Evolutionary conservation across 306 rosid genomes (phyloP).

Genomic region (Cajanus cajan): DNA sequence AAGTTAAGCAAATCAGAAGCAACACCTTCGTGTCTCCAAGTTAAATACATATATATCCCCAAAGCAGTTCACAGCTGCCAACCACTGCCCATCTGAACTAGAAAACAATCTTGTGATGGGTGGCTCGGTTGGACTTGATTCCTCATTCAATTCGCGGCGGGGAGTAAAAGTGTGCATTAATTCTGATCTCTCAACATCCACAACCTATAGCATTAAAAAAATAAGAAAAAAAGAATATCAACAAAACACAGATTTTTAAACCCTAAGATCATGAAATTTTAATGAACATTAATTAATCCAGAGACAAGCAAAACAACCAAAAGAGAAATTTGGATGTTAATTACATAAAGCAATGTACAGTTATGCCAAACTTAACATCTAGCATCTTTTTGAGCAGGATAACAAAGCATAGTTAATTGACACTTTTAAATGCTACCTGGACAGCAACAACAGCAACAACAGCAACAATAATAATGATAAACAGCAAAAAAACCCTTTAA

Average conservation of each 20-base stretch:
- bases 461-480: no score
- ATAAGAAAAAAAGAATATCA: neutral
- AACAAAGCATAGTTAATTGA: neutral
- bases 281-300: neutral
- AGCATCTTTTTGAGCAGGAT: neutral
- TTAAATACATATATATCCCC: conserved; percentile 91
- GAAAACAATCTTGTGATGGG: conserved; percentile 90
- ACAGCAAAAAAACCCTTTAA: neutral
- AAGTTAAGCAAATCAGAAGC: neutral
- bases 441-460: neutral
- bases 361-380: neutral
- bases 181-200: conserved; percentile 52
- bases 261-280: neutral
- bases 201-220: conserved; percentile 56
- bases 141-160: conserved; percentile 52
- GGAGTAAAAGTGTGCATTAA: conserved; percentile 77
- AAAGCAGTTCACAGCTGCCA: conserved; percentile 96
- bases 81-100: conserved; percentile 95
- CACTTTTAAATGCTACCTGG: neutral
- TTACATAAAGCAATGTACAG: neutral
- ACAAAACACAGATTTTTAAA: neutral
- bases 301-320: neutral
- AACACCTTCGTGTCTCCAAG: conserved; percentile 74
- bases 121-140: conserved; percentile 70
- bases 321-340: neutral